Percentiles rank a stretch among this genome's conserved stretches.
Conservation (phyloP, 495 filamentous ascomycete species). For the Entonaema liquescens region DNA sequence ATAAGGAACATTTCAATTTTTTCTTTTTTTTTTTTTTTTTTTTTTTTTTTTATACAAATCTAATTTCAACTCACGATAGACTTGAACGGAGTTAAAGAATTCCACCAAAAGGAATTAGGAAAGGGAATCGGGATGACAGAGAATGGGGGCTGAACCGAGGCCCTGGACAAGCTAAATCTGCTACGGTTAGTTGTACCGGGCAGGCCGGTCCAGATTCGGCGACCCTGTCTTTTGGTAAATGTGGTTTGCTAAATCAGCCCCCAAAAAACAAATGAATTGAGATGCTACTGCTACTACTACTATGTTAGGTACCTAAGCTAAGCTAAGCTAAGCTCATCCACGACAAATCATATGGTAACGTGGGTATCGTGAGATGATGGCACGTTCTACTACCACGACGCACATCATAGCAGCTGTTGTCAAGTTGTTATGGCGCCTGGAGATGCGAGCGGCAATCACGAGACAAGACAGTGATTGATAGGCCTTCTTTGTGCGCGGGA, state of each 20-base stretch:
- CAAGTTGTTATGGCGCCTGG: constrained; percentile 14
- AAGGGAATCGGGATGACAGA: neutral
- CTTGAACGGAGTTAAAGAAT: constrained; percentile 31
- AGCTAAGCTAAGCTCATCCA: constrained; percentile 2
- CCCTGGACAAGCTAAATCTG: constrained; percentile 35
- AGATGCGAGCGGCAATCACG: constrained; percentile 13
- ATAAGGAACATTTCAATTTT: constrained; percentile 1
- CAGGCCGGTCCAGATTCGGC: constrained; percentile 24
- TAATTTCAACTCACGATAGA: neutral
- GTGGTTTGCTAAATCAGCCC: constrained; percentile 26
- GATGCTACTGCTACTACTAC: neutral
- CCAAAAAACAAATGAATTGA: constrained; percentile 5
- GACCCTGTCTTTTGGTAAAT: constrained; percentile 38
- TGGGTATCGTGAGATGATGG: constrained; percentile 37
- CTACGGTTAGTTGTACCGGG: constrained; percentile 29
- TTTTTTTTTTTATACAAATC: too few species aligned
- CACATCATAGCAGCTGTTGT: neutral
- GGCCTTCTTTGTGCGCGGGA: constrained; percentile 6
- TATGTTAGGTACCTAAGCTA: constrained; percentile 1
- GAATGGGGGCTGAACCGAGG: constrained; percentile 28
- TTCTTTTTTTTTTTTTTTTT: too few species aligned
- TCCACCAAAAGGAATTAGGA: constrained; percentile 3
- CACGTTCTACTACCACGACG: constrained; percentile 22
- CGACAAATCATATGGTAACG: constrained; percentile 17
- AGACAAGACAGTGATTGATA: constrained; percentile 11